These are phyloP conservation scores for Lecanicillium sp. DNA, from an alignment of 2,329 filamentous ascomycete genomes.

Conservation along the genomic window DNA sequence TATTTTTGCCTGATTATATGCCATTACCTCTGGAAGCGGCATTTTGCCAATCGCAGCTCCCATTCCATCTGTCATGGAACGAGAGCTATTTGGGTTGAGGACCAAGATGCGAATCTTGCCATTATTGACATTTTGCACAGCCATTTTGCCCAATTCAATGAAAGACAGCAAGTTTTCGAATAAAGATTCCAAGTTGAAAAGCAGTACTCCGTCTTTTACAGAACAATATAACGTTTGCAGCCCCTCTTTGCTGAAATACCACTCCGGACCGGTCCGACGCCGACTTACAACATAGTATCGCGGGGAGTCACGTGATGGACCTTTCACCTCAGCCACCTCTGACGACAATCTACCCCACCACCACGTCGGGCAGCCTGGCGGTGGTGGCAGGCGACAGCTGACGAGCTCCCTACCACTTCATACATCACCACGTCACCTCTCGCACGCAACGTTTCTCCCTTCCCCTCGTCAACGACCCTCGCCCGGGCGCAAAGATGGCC, in stretches of 20 bases:
- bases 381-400: conserved; percentile 4
- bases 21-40: conserved; percentile 26
- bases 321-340: conserved; percentile 21
- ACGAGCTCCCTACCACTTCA: conserved; percentile 7
- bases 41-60: conserved; percentile 37
- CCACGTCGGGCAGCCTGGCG: conserved; percentile 4
- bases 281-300: conserved; percentile 7
- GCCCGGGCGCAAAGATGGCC: conserved; percentile 34
- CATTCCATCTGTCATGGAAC: conserved; percentile 62
- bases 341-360: conserved; percentile 30
- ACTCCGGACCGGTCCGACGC: conserved; percentile 5
- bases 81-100: conserved; percentile 72
- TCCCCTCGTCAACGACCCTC: not conserved
- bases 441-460: not conserved
- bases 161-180: not conserved
- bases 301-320: conserved; percentile 31
- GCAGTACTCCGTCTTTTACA: not conserved
- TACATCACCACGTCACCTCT: not conserved
- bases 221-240: too few relatives aligned
- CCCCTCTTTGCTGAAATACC: too few relatives aligned
- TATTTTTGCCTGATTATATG: too few relatives aligned
- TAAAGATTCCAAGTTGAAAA: not conserved
- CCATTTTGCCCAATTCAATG: too few relatives aligned
- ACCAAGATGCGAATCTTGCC: conserved; percentile 46
- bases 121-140: conserved; percentile 3